phyloP scores from a whole-genome alignment of 2,329 filamentous ascomycete species.

The Pseudopyricularia javanii region DNA sequence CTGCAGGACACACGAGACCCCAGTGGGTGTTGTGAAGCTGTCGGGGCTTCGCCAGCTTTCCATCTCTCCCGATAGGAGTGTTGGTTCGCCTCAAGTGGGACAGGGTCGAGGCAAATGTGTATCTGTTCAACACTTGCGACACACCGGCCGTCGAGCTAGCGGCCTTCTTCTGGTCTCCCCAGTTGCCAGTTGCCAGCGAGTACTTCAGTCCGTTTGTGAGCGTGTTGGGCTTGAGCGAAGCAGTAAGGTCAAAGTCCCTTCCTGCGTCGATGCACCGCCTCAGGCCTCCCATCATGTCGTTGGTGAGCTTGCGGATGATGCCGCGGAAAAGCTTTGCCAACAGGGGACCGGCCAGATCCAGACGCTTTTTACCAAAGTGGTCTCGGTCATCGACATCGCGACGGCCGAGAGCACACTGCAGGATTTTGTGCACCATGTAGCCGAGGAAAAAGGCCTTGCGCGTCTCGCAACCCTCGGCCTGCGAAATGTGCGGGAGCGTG shows the following conservation, averaged over 20 bases:
- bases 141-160: conserved; percentile 91
- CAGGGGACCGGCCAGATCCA: conserved; percentile 87
- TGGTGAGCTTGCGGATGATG: conserved; percentile 81
- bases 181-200: conserved; percentile 93
- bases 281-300: conserved; percentile 82
- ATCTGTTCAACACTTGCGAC: conserved; percentile 94
- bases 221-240: conserved; percentile 83
- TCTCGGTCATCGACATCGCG: conserved; percentile 94
- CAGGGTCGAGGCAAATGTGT: conserved; percentile 91
- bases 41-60: conserved; percentile 93
- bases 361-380: conserved; percentile 96
- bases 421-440: conserved; percentile 94
- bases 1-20: conserved; percentile 92
- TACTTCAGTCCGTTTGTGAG: conserved; percentile 93
- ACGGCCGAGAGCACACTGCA: conserved; percentile 85
- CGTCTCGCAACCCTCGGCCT: conserved; percentile 87
- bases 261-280: conserved; percentile 84
- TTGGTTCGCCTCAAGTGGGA: conserved; percentile 97
- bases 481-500: conserved; percentile 90
- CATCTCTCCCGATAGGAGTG: conserved; percentile 93
- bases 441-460: conserved; percentile 96
- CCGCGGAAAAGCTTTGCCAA: conserved; percentile 93
- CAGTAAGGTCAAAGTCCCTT: conserved; percentile 77
- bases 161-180: conserved; percentile 99
- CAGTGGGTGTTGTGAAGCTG: conserved; percentile 98